Percentiles rank a stretch among this genome's conserved stretches.
These are phyloP conservation scores for Huiozyma sinensis DNA, from an alignment of 805 yeast species.

Conservation along the genomic window DNA sequence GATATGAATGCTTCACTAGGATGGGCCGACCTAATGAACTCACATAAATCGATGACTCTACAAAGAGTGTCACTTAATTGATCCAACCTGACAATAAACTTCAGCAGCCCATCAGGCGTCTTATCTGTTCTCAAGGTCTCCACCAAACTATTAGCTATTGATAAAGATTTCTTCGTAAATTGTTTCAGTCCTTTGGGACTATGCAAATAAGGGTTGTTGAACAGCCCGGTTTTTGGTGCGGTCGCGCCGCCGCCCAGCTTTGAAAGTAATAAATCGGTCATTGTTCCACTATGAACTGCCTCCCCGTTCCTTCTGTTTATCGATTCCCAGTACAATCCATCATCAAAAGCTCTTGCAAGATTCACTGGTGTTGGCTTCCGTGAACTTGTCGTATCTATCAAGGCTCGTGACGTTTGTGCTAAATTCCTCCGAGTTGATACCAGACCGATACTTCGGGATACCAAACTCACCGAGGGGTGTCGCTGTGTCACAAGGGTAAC, in stretches of 20 bases:
- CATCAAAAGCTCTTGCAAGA: constrained; percentile 44
- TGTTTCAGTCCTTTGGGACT: constrained; percentile 60
- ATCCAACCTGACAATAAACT: constrained; percentile 61
- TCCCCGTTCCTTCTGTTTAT: constrained; percentile 5
- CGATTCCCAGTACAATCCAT: constrained; percentile 42
- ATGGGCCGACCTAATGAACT: constrained; percentile 80
- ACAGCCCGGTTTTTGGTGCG: constrained; percentile 45
- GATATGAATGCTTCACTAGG: constrained; percentile 60
- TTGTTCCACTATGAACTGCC: constrained; percentile 5
- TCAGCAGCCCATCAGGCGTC: constrained; percentile 32
- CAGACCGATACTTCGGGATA: constrained; percentile 1
- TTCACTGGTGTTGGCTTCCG: background rate
- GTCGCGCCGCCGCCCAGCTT: background rate
- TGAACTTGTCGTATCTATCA: too few species aligned
- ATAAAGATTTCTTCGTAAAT: constrained; percentile 58
- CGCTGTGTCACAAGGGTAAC: too few species aligned
- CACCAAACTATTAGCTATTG: constrained; percentile 53
- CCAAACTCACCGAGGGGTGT: background rate
- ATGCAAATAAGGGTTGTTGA: constrained; percentile 58
- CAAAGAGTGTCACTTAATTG: constrained; percentile 80
- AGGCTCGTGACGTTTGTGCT: background rate
- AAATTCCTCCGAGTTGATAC: background rate
- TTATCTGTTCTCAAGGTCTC: constrained; percentile 41
- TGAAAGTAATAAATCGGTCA: background rate
- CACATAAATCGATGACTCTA: constrained; percentile 88